Base-by-base conservation (phyloP, 345 rosid genomes). In the Draba incana region DNA sequence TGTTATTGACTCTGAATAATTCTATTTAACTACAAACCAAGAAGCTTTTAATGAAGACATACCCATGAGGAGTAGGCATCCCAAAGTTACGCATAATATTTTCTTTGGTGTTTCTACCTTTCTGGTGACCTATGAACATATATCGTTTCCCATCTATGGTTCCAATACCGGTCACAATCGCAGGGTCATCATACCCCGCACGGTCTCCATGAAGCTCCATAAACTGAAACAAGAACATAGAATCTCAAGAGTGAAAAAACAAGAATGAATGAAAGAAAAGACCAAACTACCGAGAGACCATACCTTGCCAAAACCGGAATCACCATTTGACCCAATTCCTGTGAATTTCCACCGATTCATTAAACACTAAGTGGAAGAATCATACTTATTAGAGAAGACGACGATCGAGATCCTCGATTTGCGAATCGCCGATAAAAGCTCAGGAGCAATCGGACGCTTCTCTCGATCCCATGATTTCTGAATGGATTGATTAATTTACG, bases 61-160 rank as follows among this genome's bases (percentile, higher is more conserved):
- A 94, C 99, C 98, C 99, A 58, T 91, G 99, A 50, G 99, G 99
- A 56, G 99, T 94, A 74, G 99, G 99, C 99, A 91, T 94, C 63
- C 99, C 99, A 81, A 94, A 94, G 80, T 94, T 94, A 44, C 93
- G 92, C 79, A 82, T 82, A 48, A 94, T 87, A 77, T 89, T 87
- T 76, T 94, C 99, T 82, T 94, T 94, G 56, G 99, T 89, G 77
- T 91, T 94, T 84, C 99, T 88, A 75, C 99, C 99, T 83, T 94
- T 94, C 75, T 94, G 99, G 66, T 94, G 99, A 77, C 99, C 99
- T 35, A 91, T 89, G 77, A 94, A 91, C 99, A 94, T 89, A 74
- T 83, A 91, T 33, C 84, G 83, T 74, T 72, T 80, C 42, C 95
- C 97, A 76, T 89, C 97, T 28, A 94, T 86, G 55, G 85, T 86